Conservation (phyloP, 2,329 filamentous ascomycete species). For the Colletotrichum karsti region DNA sequence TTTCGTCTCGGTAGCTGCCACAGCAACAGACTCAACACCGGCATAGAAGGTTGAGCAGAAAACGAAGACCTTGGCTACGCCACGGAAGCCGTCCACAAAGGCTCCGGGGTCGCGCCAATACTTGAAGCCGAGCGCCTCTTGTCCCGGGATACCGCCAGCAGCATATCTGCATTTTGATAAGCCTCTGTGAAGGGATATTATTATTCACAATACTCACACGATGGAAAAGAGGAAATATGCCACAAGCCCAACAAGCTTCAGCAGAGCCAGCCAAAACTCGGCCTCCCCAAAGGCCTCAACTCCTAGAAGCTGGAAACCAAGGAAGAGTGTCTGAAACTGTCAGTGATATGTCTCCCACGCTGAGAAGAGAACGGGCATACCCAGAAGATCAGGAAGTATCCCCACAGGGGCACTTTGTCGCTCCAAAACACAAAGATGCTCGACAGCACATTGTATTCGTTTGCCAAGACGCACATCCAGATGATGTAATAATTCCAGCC, state of each 20-base stretch:
- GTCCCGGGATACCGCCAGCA: slow-evolving; percentile 70
- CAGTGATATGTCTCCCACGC: neutral
- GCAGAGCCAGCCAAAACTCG: slow-evolving; percentile 80
- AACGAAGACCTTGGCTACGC: slow-evolving; percentile 72
- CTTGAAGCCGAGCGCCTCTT: slow-evolving; percentile 68
- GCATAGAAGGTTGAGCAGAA: slow-evolving; percentile 77
- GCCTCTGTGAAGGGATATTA: neutral
- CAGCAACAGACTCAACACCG: slow-evolving; percentile 71
- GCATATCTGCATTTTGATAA: slow-evolving; percentile 56
- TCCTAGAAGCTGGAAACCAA: slow-evolving; percentile 74
- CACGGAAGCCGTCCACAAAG: slow-evolving; percentile 73
- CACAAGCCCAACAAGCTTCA: slow-evolving; percentile 75
- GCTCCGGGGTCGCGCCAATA: slow-evolving; percentile 79
- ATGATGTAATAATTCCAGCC: slow-evolving; percentile 80
- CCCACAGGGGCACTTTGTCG: slow-evolving; percentile 68
- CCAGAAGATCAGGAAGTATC: slow-evolving; percentile 79
- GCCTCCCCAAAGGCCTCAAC: slow-evolving; percentile 81
- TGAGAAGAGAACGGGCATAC: slow-evolving; percentile 40
- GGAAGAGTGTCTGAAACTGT: slow-evolving; percentile 59
- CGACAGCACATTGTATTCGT: slow-evolving; percentile 76
- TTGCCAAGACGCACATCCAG: slow-evolving; percentile 71
- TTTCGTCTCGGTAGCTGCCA: slow-evolving; percentile 69
- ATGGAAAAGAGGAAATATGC: slow-evolving; percentile 81
- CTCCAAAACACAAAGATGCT: slow-evolving; percentile 74
- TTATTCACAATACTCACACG: slow-evolving; percentile 47